Evolutionary conservation across 257 asterid species (phyloP), one percentile per base, ranked within the genome.

Genomic region (Ophiorrhiza pumila): DNA sequence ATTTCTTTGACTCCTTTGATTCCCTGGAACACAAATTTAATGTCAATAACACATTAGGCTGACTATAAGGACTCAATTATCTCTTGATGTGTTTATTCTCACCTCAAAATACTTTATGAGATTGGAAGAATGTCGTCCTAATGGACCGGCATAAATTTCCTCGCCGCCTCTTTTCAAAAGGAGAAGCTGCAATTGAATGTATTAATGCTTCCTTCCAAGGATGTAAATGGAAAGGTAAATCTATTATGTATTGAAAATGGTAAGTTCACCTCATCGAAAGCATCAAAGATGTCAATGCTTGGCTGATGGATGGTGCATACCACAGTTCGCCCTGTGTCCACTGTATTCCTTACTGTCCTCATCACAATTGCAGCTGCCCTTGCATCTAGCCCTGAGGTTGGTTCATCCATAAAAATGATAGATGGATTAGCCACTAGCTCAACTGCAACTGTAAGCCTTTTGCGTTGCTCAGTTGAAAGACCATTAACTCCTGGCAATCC

Each of bases 121-220:
- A 63, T 85, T 65, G 60, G 67, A 79, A n/a, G 93, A 92, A 25
- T 85, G 90, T 49, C 63, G 84, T 22, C 98, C 98, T 74, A 90
- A 79, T 50, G 98, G 92, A 81, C 98, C 98, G 4, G 89, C 96
- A 59, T 89, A 92, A 52, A 92, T 92, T 81, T 88, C 96, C 75
- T 87, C 85, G 10, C 98, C 98, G 0, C 98, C 98, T 69, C 89
- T 85, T 77, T 92, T 90, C 87, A 90, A 79, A 45, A 92, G 86
- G 67, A 92, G 61, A 75, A 92, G 92, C 97, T 92, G 89, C 58
- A 66, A 47, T n/a, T 31, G 35, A 27, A 3, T 15, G 23, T 17
- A 29, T 65, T 22, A 71, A 29, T 64, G 18, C 5, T 41, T 34
- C 27, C 34, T 41, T 29, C 12, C 32, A 27, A 37, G 60, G 18